Base-by-base conservation (phyloP, 2,329 filamentous ascomycete genomes). In the Beauveria scarabaeidicola region DNA sequence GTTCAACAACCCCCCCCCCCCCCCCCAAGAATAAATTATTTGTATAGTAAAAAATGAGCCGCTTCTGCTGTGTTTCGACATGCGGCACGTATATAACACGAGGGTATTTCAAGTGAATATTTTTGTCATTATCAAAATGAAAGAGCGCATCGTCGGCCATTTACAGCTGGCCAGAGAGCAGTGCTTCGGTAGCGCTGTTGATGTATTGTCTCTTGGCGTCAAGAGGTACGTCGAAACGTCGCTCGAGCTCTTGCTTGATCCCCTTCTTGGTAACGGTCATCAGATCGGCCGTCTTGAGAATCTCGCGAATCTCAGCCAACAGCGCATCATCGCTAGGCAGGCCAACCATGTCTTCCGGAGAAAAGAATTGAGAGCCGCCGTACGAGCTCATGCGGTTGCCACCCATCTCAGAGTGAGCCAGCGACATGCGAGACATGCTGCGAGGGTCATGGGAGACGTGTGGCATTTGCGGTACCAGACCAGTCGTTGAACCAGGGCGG, bases 231-330 rank as follows among this genome's bases (percentile, higher is more conserved):
- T 89, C 90, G 69, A 99, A 99, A 63, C 92, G 84, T 69, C 86
- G 85, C 80, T 99, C 94, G 61, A 99, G 77, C 77, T 99, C 94
- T 66, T 84, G 77, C 81, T 97, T 97, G 75, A 99, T 89, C 67
- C 89, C 91, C 84, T 99, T 99, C 85, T 99, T 99, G 65, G 94
- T 99, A 47, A 99, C 90, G 5, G 85, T 92, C 94, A 99, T 99
- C 69, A 99, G 77, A 75, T 99, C 94, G 2, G 91, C 92, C 13
- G 89, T 95, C 66, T 87, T 84, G 63, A 99, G 78, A 64, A 99
- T 96, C 69, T 97, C 91, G 55, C 94, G 84, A 67, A 99, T 99
- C 80, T 99, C 94, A 0, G 91, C 87, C 63, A 99, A 78, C 53
- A 99, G 80, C 11, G 90, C 88, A 69, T 99, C 94, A 66, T 99